Conservation (phyloP, 495 filamentous ascomycete species). For the Podospora tetraspora region DNA sequence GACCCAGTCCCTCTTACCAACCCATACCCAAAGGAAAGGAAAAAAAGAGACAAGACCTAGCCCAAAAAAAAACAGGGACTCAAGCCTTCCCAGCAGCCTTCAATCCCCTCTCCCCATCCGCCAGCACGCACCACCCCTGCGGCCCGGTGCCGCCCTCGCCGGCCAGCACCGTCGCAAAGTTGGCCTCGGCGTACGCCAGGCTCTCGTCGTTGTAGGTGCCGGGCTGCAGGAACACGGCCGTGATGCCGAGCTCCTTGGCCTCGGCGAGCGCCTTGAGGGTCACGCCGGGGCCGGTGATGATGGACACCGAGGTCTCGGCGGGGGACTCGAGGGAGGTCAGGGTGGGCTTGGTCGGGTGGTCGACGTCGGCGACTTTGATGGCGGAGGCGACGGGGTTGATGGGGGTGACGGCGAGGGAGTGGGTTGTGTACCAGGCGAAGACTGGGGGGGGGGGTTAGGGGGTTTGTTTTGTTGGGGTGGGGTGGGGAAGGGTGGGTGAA, state of each 20-base stretch:
- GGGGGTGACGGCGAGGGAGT: conserved; percentile 69
- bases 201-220: conserved; percentile 76
- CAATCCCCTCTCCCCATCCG: conserved; percentile 75
- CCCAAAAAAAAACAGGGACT: neutral
- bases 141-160: conserved; percentile 60
- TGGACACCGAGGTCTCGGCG: conserved; percentile 64
- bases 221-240: conserved; percentile 86
- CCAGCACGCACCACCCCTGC: conserved; percentile 89
- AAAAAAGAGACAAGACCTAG: neutral
- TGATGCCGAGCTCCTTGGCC: conserved; percentile 72
- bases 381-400: conserved; percentile 67
- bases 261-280: conserved; percentile 67
- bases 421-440: conserved; percentile 79
- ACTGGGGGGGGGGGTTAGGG: conserved; percentile 53
- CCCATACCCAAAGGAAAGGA: neutral
- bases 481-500: too few relatives aligned
- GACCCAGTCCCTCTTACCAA: neutral
- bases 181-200: conserved; percentile 57
- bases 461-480: neutral
- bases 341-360: conserved; percentile 60
- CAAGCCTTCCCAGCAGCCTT: conserved; percentile 48
- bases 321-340: conserved; percentile 60
- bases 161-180: conserved; percentile 63
- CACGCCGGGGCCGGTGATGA: conserved; percentile 81
- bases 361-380: conserved; percentile 47